A percentile compares a stretch with the other conserved stretches of the same genome.
Conservation (phyloP, 2,329 filamentous ascomycete genomes). For the Penicillium freii region DNA sequence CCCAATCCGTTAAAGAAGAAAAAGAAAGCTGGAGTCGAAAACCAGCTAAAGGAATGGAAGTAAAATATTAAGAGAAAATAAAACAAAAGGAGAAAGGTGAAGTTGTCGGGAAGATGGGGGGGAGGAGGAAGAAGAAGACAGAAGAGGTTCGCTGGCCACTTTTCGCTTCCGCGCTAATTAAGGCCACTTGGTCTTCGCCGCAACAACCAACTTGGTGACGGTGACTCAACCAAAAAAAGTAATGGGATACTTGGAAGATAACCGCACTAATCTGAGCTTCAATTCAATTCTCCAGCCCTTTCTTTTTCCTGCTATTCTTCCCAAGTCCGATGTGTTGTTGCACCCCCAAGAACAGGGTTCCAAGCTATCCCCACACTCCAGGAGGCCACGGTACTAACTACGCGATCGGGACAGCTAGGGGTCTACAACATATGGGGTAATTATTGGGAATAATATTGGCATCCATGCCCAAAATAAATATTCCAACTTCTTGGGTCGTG, state of each 20-base stretch:
- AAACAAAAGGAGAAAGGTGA: slow-evolving; percentile 24
- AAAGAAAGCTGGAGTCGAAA: slow-evolving; percentile 32
- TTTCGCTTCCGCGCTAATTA: slow-evolving; percentile 40
- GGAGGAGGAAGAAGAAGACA: slow-evolving; percentile 26
- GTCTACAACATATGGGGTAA: slow-evolving; percentile 5
- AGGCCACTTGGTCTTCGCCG: slow-evolving; percentile 41
- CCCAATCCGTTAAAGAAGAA: slow-evolving; percentile 32
- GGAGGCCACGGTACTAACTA: slow-evolving; percentile 13
- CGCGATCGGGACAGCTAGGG: slow-evolving; percentile 1
- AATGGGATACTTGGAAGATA: background rate
- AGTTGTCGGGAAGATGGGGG: slow-evolving; percentile 25
- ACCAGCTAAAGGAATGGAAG: slow-evolving; percentile 38
- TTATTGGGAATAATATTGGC: background rate
- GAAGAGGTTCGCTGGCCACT: slow-evolving; percentile 38
- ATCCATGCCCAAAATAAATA: background rate
- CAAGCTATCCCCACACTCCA: slow-evolving; percentile 12
- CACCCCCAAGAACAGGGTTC: background rate
- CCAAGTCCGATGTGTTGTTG: slow-evolving; percentile 2
- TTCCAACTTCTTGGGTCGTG: background rate
- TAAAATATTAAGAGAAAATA: slow-evolving; percentile 25
- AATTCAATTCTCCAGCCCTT: background rate
- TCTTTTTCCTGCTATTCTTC: background rate
- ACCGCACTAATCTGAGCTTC: background rate
- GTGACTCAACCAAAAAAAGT: slow-evolving; percentile 14
- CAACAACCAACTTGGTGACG: slow-evolving; percentile 17